Conservation (phyloP, 1,284 basidiomycete genomes). For the Rhodotorula sp. region DNA sequence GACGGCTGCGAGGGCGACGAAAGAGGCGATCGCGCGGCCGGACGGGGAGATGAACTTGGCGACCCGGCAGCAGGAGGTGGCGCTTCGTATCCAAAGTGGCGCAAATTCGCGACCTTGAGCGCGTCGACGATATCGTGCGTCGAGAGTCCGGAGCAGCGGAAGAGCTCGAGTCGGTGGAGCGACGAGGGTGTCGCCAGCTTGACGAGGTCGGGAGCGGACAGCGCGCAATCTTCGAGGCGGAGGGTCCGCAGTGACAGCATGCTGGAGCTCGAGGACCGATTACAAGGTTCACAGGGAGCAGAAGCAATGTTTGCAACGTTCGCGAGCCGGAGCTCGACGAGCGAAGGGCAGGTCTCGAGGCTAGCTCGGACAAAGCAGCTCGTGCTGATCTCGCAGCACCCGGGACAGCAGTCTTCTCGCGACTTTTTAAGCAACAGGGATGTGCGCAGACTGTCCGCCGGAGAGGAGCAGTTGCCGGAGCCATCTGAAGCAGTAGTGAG, state of each 20-base stretch:
- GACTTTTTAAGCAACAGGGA: background rate
- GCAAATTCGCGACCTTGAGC: background rate
- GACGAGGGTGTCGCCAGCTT: background rate
- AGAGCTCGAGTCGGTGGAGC: conserved; percentile 5
- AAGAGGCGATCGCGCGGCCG: background rate
- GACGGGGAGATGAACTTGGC: background rate
- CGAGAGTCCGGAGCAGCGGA: background rate
- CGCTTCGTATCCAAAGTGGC: background rate
- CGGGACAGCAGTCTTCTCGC: background rate
- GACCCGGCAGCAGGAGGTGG: background rate
- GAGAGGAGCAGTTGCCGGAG: background rate
- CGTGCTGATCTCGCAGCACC: too few relatives aligned
- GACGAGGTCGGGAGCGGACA: background rate
- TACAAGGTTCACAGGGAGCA: background rate
- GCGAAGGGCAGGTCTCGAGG: background rate
- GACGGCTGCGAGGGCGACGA: background rate
- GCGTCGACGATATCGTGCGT: background rate
- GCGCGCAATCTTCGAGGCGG: background rate
- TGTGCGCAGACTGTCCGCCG: background rate
- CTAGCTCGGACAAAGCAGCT: background rate
- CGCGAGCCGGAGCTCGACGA: background rate
- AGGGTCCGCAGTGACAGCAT: background rate
- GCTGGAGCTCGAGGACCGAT: background rate
- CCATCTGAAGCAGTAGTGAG: background rate
- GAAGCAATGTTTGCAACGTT: background rate